phyloP scores from a whole-genome alignment of 208 protist genomes.

The Vickermania spadyakhi region DNA sequence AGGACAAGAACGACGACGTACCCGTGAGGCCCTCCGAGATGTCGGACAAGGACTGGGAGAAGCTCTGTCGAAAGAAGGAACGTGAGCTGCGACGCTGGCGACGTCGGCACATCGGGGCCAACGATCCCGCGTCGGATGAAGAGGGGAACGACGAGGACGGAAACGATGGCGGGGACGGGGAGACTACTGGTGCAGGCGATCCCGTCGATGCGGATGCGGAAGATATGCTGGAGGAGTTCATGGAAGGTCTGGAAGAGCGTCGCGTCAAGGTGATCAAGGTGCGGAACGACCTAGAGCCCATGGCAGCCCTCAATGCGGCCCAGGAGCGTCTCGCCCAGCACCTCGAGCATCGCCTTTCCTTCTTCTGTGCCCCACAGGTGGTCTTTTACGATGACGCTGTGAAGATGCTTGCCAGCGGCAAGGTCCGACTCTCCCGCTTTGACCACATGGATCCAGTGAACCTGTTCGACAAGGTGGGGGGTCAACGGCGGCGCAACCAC shows the following conservation, averaged over 20 bases:
- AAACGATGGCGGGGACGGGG: constrained; percentile 6
- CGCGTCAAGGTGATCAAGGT: constrained; percentile 39
- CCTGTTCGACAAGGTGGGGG: constrained; percentile 35
- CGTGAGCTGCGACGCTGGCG: constrained; percentile 66
- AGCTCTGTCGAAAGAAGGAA: constrained; percentile 24
- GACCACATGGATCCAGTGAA: constrained; percentile 45
- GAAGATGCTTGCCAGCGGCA: constrained; percentile 29
- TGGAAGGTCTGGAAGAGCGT: constrained; percentile 41
- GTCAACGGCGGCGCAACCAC: constrained; percentile 25
- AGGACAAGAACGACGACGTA: background rate
- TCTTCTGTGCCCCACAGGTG: constrained; percentile 68
- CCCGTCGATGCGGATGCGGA: constrained; percentile 10
- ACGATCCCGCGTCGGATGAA: constrained; percentile 43
- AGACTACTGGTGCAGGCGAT: background rate
- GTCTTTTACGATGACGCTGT: constrained; percentile 41
- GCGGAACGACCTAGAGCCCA: constrained; percentile 40
- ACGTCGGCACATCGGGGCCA: constrained; percentile 78
- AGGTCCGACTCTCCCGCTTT: constrained; percentile 50
- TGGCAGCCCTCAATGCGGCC: constrained; percentile 41
- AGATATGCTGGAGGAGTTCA: constrained; percentile 68
- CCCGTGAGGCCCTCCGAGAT: background rate
- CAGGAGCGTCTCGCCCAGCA: constrained; percentile 30
- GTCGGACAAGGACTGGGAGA: constrained; percentile 9
- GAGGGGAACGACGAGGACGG: constrained; percentile 8
- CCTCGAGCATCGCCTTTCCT: constrained; percentile 60